Evolutionary conservation across 139 green algal species (phyloP).

Genomic region (Volvox africanus): DNA sequence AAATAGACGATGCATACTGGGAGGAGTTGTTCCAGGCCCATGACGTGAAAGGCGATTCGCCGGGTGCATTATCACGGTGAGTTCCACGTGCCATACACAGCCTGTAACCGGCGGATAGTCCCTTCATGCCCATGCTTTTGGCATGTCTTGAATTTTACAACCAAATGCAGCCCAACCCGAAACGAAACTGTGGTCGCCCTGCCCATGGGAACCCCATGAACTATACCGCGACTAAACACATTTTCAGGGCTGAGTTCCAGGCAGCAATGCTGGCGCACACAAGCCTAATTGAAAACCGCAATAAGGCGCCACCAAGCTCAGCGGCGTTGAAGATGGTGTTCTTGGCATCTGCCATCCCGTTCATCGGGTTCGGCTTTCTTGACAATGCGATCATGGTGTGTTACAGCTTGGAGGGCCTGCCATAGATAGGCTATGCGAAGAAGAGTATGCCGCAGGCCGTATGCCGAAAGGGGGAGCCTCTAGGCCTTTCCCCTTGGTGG

Average conservation of each 20-base stretch:
- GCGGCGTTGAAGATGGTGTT: slow-evolving; percentile 36
- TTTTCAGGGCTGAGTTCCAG: slow-evolving; percentile 50
- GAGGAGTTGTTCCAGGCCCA: slow-evolving; percentile 39
- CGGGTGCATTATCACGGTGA: neutral
- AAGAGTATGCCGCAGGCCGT: no score
- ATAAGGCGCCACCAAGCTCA: neutral
- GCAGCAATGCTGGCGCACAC: slow-evolving; percentile 44
- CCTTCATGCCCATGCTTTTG: no score
- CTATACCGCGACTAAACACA: no score
- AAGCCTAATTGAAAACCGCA: neutral
- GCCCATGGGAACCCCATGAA: no score
- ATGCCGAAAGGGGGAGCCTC: no score
- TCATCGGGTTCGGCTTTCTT: slow-evolving; percentile 60
- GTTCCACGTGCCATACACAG: neutral
- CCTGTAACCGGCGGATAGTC: no score
- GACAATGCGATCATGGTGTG: slow-evolving; percentile 62
- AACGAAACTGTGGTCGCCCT: no score
- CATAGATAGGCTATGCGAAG: no score
- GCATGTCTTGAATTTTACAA: no score
- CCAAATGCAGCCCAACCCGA: no score
- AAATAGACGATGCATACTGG: slow-evolving; percentile 42
- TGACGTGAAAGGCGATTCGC: slow-evolving; percentile 18
- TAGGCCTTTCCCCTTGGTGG: no score
- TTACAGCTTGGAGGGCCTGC: neutral
- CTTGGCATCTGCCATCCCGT: slow-evolving; percentile 52